Percentiles rank a stretch among this genome's conserved stretches.
Evolutionary conservation across 2,329 filamentous ascomycete genomes (phyloP).

Genomic region (Pyricularia sp.): DNA sequence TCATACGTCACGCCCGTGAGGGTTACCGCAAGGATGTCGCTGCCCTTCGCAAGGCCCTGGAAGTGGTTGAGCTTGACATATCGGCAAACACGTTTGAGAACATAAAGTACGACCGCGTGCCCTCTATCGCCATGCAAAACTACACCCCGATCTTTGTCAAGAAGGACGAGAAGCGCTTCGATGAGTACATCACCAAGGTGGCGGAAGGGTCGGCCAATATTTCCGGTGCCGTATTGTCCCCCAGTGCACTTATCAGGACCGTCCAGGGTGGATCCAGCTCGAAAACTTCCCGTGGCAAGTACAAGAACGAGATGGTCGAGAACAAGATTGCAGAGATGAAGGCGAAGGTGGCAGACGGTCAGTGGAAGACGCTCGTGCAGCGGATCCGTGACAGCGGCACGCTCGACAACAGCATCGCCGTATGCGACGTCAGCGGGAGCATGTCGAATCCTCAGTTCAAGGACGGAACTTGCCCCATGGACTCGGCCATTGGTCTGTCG

Average conservation of each 20-base stretch:
- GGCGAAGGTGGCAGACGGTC: constrained; percentile 31
- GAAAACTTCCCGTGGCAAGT: background rate
- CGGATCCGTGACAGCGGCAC: constrained; percentile 45
- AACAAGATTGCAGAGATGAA: constrained; percentile 21
- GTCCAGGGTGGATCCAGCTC: no score
- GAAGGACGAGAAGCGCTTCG: constrained; percentile 42
- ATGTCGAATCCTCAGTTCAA: constrained; percentile 31
- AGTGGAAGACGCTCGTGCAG: constrained; percentile 50
- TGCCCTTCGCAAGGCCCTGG: constrained; percentile 40
- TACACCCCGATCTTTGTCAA: constrained; percentile 37
- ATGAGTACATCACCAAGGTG: constrained; percentile 37
- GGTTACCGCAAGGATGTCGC: constrained; percentile 41
- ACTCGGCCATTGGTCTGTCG: constrained; percentile 45
- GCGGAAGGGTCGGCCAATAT: constrained; percentile 37
- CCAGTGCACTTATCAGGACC: constrained; percentile 34
- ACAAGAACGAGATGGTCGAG: constrained; percentile 15
- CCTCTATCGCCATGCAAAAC: constrained; percentile 46
- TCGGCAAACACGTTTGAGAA: constrained; percentile 31
- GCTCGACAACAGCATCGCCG: constrained; percentile 41
- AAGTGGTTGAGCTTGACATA: constrained; percentile 43
- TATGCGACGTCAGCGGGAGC: constrained; percentile 48
- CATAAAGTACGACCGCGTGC: constrained; percentile 48
- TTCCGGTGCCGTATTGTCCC: constrained; percentile 45
- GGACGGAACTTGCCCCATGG: constrained; percentile 39
- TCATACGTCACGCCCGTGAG: constrained; percentile 44